phyloP scores from a whole-genome alignment of 306 rosid species.

The Morella rubra region DNA sequence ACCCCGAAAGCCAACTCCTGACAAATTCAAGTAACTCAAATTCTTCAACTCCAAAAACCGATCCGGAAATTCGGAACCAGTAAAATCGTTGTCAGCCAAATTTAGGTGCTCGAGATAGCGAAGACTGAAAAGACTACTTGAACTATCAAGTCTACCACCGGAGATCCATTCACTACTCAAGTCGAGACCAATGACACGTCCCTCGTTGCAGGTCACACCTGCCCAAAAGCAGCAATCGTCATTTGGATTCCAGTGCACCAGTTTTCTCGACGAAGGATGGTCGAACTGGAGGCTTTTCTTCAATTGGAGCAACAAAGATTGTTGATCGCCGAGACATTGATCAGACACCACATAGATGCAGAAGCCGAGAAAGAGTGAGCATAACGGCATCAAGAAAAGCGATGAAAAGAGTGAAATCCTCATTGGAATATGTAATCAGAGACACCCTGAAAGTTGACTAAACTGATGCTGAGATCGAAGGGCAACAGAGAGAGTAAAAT shows the following conservation, averaged over 20 bases:
- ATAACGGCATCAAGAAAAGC: constrained; percentile 14
- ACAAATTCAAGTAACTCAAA: no score
- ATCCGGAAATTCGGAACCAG: no score
- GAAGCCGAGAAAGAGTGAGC: constrained; percentile 3
- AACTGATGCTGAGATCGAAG: not conserved
- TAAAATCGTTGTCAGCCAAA: no score
- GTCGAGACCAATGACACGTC: constrained; percentile 35
- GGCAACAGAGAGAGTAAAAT: constrained; percentile 2
- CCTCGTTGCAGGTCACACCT: constrained; percentile 23
- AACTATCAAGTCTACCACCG: constrained; percentile 23
- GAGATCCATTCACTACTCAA: constrained; percentile 25
- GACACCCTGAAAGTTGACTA: not conserved
- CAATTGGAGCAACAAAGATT: constrained; percentile 21
- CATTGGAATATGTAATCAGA: constrained; percentile 21
- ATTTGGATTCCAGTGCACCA: constrained; percentile 31
- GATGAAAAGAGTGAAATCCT: constrained; percentile 25
- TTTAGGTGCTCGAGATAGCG: constrained; percentile 34
- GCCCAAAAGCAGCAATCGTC: constrained; percentile 1
- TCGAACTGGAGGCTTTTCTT: constrained; percentile 20
- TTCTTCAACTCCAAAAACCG: constrained; percentile 33
- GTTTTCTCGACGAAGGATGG: not conserved
- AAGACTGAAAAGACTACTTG: constrained; percentile 36
- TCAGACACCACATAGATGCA: constrained; percentile 2
- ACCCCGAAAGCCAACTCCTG: no score
- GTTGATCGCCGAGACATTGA: constrained; percentile 29